These are phyloP conservation scores for Solanum chiquidenum DNA, from an alignment of 257 asterid genomes.

Conservation along the genomic window DNA sequence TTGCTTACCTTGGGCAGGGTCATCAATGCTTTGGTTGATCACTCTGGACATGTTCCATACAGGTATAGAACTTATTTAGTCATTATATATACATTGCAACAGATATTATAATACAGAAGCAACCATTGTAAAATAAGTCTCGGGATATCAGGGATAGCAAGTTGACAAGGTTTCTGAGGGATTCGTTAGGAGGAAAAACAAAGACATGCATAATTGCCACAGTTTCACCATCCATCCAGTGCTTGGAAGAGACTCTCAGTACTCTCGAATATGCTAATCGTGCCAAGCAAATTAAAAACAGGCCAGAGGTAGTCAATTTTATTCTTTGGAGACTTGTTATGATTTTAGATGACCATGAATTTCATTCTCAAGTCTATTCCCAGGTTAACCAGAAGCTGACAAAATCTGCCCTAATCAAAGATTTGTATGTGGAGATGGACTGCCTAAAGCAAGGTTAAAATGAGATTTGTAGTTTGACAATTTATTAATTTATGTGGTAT, in stretches of 20 bases:
- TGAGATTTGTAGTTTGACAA: background rate
- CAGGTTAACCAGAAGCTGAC: constrained; percentile 46
- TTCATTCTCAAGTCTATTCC: background rate
- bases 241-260: constrained; percentile 56
- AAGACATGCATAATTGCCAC: constrained; percentile 58
- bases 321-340: background rate
- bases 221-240: constrained; percentile 46
- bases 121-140: background rate
- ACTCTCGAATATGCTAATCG: constrained; percentile 52
- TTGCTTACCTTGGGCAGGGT: constrained; percentile 54
- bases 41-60: constrained; percentile 49
- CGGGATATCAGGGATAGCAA: constrained; percentile 44
- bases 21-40: constrained; percentile 46
- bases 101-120: background rate
- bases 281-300: constrained; percentile 51
- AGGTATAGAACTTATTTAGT: constrained; percentile 13
- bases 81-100: background rate
- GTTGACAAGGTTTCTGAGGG: constrained; percentile 51
- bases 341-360: background rate
- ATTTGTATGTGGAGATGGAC: constrained; percentile 31
- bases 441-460: constrained; percentile 35
- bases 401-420: constrained; percentile 32
- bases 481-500: background rate
- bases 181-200: constrained; percentile 54
- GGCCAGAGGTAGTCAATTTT: constrained; percentile 34